phyloP scores from a whole-genome alignment of 1,139 yeast genomes.

The Pichia sp. region DNA sequence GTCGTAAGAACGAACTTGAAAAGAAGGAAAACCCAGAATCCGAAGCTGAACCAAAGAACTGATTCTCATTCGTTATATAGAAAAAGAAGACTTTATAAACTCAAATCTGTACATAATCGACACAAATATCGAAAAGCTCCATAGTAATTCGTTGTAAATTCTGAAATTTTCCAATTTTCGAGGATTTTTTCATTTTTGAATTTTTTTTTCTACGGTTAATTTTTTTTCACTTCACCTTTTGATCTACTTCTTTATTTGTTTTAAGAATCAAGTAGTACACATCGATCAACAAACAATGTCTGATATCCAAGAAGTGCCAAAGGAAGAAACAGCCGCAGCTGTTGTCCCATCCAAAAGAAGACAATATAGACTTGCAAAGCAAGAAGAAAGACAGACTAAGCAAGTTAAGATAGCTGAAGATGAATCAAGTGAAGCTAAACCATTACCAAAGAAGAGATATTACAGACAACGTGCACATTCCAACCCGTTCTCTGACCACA shows the following conservation, averaged over 20 bases:
- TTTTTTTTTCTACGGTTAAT: not conserved
- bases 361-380: conserved; percentile 31
- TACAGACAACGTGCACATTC: conserved; percentile 98
- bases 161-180: not conserved
- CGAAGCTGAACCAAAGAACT: not conserved
- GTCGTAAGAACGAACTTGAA: conserved; percentile 30
- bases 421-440: conserved; percentile 21
- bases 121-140: not conserved
- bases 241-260: not conserved
- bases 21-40: conserved; percentile 18
- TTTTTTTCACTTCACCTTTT: too few relatives aligned
- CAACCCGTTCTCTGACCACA: conserved; percentile 95
- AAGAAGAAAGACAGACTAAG: conserved; percentile 30
- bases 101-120: conserved; percentile 2
- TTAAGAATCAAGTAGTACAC: not conserved
- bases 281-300: not conserved
- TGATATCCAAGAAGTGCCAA: not conserved
- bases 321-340: not conserved
- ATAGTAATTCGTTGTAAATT: too few relatives aligned
- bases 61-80: not conserved
- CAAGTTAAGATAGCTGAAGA: conserved; percentile 29
- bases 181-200: too few relatives aligned
- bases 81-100: not conserved
- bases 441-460: conserved; percentile 74
- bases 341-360: conserved; percentile 27